Evolutionary conservation across 305 asterid species (phyloP).

Genomic region (Fraxinus nigra): DNA sequence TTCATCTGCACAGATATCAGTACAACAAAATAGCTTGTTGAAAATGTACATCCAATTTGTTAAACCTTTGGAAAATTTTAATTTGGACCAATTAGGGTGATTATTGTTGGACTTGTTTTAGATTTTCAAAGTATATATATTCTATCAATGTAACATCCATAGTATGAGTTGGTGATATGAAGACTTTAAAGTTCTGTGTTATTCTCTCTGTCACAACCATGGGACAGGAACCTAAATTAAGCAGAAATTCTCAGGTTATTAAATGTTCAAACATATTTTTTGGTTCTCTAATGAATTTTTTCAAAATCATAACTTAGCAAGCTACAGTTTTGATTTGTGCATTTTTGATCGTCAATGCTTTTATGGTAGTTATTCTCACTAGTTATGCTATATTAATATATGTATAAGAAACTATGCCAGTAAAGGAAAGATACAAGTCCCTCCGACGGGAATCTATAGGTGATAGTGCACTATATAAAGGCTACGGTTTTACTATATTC

Average conservation of each 20-base stretch:
- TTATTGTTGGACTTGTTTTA: not conserved
- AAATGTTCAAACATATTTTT: not conserved
- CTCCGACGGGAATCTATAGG: not conserved
- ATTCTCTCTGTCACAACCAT: not conserved
- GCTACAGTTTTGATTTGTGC: not conserved
- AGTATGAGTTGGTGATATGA: slow-evolving; percentile 2
- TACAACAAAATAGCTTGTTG: not conserved
- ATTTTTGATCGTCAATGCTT: not conserved
- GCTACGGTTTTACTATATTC: not conserved
- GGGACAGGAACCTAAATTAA: not conserved
- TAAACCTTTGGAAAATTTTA: not conserved
- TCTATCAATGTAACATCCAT: slow-evolving; percentile 3
- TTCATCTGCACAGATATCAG: not conserved
- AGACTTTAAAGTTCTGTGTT: not conserved
- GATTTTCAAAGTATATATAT: slow-evolving; percentile 1
- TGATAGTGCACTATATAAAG: not conserved
- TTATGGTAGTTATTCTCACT: not conserved
- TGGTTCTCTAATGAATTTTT: slow-evolving; percentile 5
- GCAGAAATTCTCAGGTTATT: not conserved
- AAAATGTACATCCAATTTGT: not conserved
- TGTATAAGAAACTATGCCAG: not conserved
- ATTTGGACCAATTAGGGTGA: slow-evolving; percentile 2
- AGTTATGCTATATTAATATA: not conserved
- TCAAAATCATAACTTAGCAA: not conserved
- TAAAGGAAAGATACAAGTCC: not conserved